Percentiles rank a stretch among this genome's conserved stretches.
Evolutionary conservation across 1,139 yeast genomes (phyloP).

Genomic region (Candida buenavistaensis): DNA sequence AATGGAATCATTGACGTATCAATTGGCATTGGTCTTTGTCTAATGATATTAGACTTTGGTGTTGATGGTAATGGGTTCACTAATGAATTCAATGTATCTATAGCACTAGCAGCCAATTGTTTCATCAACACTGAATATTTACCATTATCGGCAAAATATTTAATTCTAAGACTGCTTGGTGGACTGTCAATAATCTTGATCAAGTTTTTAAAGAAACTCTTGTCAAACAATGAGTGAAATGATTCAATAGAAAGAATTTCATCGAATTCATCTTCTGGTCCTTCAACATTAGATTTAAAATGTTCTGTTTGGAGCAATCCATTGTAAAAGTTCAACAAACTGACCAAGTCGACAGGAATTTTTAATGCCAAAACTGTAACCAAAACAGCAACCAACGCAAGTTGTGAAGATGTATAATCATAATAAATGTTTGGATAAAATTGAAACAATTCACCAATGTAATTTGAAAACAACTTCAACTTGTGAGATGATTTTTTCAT

Average conservation of each 20-base stretch:
- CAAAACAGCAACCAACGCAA: conserved; percentile 54
- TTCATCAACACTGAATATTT: conserved; percentile 40
- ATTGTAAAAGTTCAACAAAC: conserved; percentile 23
- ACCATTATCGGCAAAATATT: conserved; percentile 40
- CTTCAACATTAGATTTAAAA: conserved; percentile 11
- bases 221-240: conserved; percentile 19
- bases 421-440: conserved; percentile 62
- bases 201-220: conserved; percentile 29
- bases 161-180: conserved; percentile 44
- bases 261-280: conserved; percentile 10
- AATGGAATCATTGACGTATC: conserved; percentile 18
- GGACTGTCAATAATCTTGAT: conserved; percentile 45
- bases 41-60: conserved; percentile 8
- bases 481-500: conserved; percentile 37
- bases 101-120: conserved; percentile 25
- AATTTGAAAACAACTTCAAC: conserved; percentile 55
- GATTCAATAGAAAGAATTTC: conserved; percentile 19
- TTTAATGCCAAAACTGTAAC: conserved; percentile 27
- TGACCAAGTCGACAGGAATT: conserved; percentile 27
- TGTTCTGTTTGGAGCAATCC: conserved; percentile 19
- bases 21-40: neutral
- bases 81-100: conserved; percentile 18
- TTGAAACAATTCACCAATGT: conserved; percentile 64
- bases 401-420: conserved; percentile 53
- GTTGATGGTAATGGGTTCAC: conserved; percentile 12